Evolutionary conservation across 1,139 yeast species (phyloP).

Genomic region (Protomyces pachydermus): DNA sequence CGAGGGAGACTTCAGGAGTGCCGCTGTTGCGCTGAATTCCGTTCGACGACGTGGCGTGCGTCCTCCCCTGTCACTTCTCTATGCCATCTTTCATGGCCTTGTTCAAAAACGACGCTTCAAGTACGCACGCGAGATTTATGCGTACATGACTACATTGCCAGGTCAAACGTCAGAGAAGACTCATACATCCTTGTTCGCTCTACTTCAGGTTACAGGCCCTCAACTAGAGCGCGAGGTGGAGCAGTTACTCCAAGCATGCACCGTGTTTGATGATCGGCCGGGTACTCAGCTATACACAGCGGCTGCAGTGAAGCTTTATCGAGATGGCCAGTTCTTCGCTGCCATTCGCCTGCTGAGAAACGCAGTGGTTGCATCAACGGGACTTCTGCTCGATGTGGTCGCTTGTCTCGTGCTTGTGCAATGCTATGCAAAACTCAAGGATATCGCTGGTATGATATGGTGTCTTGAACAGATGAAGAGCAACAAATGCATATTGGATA

Average conservation of each 20-base stretch:
- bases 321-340: slow-evolving; percentile 3
- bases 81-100: neutral
- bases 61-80: neutral
- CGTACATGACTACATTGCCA: neutral
- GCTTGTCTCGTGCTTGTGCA: slow-evolving; percentile 17
- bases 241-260: neutral
- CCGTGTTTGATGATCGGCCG: neutral
- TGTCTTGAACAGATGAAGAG: slow-evolving; percentile 21
- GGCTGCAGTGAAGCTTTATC: slow-evolving; percentile 14
- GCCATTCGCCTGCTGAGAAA: neutral
- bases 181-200: neutral
- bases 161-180: neutral
- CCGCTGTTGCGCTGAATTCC: neutral
- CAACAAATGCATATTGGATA: slow-evolving; percentile 14
- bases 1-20: neutral
- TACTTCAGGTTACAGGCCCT: neutral
- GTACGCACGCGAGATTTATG: slow-evolving; percentile 6
- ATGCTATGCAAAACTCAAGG: slow-evolving; percentile 11
- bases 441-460: slow-evolving; percentile 13
- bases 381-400: slow-evolving; percentile 10
- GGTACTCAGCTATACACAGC: slow-evolving; percentile 14
- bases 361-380: neutral
- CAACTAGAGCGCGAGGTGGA: neutral
- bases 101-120: neutral
- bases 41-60: neutral